These are phyloP conservation scores for Phytopythium helicoides DNA, from an alignment of 352 stramenopile genomes.

Conservation along the genomic window DNA sequence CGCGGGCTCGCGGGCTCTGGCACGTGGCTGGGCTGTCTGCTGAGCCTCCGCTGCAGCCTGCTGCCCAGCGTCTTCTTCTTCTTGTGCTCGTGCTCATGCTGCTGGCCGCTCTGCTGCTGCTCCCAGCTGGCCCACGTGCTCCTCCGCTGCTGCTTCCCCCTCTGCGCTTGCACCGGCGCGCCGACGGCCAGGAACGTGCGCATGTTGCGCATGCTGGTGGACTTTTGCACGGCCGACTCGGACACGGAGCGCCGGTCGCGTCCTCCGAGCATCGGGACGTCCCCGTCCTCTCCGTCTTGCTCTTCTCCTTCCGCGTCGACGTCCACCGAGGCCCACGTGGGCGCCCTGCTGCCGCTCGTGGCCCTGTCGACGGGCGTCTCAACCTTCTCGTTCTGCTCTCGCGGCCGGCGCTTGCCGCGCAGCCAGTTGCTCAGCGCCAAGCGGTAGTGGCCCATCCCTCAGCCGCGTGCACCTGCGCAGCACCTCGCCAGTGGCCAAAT, in stretches of 20 bases:
- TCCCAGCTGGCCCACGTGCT: slow-evolving; percentile 3
- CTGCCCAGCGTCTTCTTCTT: slow-evolving; percentile 7
- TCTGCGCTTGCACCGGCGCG: not conserved
- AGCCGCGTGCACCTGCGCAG: too few species aligned
- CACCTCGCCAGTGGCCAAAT: not conserved
- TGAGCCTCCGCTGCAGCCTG: not conserved
- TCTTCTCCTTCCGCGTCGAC: too few species aligned
- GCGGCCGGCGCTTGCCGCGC: not conserved
- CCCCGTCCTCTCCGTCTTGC: not conserved
- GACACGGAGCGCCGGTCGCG: slow-evolving; percentile 7
- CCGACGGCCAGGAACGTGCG: slow-evolving; percentile 3
- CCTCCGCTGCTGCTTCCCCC: not conserved
- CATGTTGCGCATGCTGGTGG: slow-evolving; percentile 3
- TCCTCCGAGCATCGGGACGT: not conserved
- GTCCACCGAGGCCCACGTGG: not conserved
- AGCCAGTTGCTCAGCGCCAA: slow-evolving; percentile 8
- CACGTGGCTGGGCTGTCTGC: not conserved
- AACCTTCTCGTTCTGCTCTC: not conserved
- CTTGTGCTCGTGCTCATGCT: not conserved
- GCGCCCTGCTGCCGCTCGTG: not conserved
- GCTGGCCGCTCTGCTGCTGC: slow-evolving; percentile 8
- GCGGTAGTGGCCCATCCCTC: slow-evolving; percentile 9
- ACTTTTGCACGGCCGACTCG: slow-evolving; percentile 3
- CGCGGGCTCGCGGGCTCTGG: not conserved
- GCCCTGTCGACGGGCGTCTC: not conserved